Evolutionary conservation across 352 stramenopile genomes (phyloP).

Genomic region (Albugo candida): DNA sequence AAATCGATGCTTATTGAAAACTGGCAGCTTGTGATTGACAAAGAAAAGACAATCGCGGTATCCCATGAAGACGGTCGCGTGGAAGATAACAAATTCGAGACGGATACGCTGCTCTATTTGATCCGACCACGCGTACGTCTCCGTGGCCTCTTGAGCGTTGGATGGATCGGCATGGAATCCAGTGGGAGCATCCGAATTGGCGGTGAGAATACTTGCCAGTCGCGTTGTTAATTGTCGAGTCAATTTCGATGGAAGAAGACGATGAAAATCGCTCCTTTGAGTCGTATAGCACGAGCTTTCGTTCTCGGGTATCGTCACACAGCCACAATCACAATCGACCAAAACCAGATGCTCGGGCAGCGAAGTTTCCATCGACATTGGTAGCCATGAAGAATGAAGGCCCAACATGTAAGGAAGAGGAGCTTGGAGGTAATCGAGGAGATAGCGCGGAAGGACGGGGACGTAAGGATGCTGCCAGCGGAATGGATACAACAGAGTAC

Average conservation of each 20-base stretch:
- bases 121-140: conserved; percentile 10
- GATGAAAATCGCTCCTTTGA: conserved; percentile 3
- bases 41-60: conserved; percentile 78
- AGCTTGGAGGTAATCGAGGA: conserved; percentile 71
- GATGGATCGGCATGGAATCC: neutral
- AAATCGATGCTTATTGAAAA: conserved; percentile 78
- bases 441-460: conserved; percentile 50
- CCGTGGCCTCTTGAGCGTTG: neutral
- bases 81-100: conserved; percentile 54
- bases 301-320: conserved; percentile 32
- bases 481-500: conserved; percentile 67
- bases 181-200: conserved; percentile 8
- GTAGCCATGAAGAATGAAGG: conserved; percentile 52
- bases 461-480: conserved; percentile 75
- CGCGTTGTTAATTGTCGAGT: conserved; percentile 23
- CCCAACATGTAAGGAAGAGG: conserved; percentile 68
- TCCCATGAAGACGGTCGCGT: conserved; percentile 40
- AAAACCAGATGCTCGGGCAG: conserved; percentile 67
- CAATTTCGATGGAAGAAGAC: conserved; percentile 32
- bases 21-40: conserved; percentile 64
- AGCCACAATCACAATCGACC: conserved; percentile 53
- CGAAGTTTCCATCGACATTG: conserved; percentile 34
- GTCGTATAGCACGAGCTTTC: conserved; percentile 5
- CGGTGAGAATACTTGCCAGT: conserved; percentile 27
- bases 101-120: conserved; percentile 39